phyloP scores from a whole-genome alignment of 2,329 filamentous ascomycete genomes.

The Fusarium sp. region DNA sequence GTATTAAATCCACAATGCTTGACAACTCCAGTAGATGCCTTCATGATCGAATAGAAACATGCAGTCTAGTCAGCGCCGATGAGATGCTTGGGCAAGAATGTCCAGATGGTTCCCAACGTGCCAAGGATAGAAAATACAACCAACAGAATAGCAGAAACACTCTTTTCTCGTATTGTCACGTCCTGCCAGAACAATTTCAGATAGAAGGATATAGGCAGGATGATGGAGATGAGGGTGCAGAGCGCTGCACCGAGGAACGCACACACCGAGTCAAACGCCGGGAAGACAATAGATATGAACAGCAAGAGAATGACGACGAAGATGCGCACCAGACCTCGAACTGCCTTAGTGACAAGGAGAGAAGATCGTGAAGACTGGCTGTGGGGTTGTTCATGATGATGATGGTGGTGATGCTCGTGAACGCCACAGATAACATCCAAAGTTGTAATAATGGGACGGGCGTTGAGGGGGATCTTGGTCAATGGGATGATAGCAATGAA shows the following conservation, averaged over 20 bases:
- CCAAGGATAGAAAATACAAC: conserved; percentile 77
- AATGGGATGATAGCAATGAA: conserved; percentile 94
- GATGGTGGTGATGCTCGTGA: conserved; percentile 61
- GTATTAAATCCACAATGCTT: conserved; percentile 2
- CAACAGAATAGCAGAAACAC: conserved; percentile 77
- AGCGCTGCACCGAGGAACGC: conserved; percentile 89
- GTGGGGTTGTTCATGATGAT: conserved; percentile 53
- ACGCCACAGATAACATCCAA: conserved; percentile 85
- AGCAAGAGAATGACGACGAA: conserved; percentile 79
- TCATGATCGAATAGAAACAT: not conserved
- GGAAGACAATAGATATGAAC: conserved; percentile 76
- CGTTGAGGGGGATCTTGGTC: conserved; percentile 93
- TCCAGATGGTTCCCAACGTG: conserved; percentile 84
- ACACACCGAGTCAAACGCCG: conserved; percentile 91
- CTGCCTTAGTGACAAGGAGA: conserved; percentile 58
- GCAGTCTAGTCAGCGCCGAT: conserved; percentile 65
- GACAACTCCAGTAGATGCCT: conserved; percentile 29
- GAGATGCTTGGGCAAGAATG: conserved; percentile 83
- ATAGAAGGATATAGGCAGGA: conserved; percentile 89
- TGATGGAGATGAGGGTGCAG: conserved; percentile 94
- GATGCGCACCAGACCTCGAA: conserved; percentile 74
- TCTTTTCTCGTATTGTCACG: conserved; percentile 72
- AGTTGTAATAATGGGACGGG: conserved; percentile 88
- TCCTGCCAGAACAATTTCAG: conserved; percentile 87
- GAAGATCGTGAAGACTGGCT: conserved; percentile 52